Evolutionary conservation across 2,329 filamentous ascomycete genomes (phyloP).

Genomic region (Colletotrichum sp.): DNA sequence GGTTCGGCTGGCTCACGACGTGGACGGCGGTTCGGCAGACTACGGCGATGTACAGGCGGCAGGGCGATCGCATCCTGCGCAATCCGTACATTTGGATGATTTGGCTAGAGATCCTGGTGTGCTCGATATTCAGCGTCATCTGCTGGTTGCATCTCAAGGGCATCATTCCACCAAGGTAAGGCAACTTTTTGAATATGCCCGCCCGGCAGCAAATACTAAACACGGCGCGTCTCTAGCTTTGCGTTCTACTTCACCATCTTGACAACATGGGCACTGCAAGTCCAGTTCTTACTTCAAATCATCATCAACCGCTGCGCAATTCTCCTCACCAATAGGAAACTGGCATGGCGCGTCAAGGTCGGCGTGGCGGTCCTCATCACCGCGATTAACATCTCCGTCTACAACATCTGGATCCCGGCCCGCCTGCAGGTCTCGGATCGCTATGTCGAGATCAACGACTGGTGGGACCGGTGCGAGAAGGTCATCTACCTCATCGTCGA

Average conservation of each 20-base stretch:
- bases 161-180: slow-evolving; percentile 21
- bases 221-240: not conserved
- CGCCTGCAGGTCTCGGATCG: slow-evolving; percentile 45
- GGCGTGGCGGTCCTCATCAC: slow-evolving; percentile 49
- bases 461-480: slow-evolving; percentile 60
- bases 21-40: slow-evolving; percentile 42
- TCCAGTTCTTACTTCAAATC: slow-evolving; percentile 58
- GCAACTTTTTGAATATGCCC: not conserved
- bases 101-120: slow-evolving; percentile 50
- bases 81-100: slow-evolving; percentile 53
- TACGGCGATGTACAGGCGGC: slow-evolving; percentile 35
- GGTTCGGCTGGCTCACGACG: slow-evolving; percentile 43
- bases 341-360: slow-evolving; percentile 46
- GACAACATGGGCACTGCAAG: slow-evolving; percentile 42
- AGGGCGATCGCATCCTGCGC: slow-evolving; percentile 30
- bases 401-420: slow-evolving; percentile 59
- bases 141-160: slow-evolving; percentile 25
- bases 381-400: slow-evolving; percentile 56
- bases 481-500: slow-evolving; percentile 55
- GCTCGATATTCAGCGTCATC: slow-evolving; percentile 45
- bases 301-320: slow-evolving; percentile 58
- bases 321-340: slow-evolving; percentile 43
- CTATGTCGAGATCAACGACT: slow-evolving; percentile 49
- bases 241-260: slow-evolving; percentile 22
- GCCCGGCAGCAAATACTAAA: not conserved